phyloP scores from a whole-genome alignment of 2,329 filamentous ascomycete species.

The Penicillium decumbens region DNA sequence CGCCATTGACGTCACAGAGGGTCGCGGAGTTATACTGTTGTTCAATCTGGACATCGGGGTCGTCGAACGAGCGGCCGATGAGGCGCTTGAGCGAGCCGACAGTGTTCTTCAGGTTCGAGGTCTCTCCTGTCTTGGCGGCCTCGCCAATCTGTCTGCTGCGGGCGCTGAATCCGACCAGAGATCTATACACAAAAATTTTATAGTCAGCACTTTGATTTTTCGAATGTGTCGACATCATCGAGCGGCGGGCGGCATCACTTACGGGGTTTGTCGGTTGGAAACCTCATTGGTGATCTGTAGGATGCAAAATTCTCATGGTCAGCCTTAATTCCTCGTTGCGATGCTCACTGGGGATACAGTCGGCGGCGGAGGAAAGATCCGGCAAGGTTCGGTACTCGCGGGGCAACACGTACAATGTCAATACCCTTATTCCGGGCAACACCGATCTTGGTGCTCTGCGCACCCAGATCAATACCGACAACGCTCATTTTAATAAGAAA shows the following conservation, averaged over 20 bases:
- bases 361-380: conserved; percentile 3
- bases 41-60: conserved; percentile 90
- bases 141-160: conserved; percentile 94
- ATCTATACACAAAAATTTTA: conserved; percentile 49
- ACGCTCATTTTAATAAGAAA: conserved; percentile 52
- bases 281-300: conserved; percentile 94
- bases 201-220: conserved; percentile 17
- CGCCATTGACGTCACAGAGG: conserved; percentile 84
- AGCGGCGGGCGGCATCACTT: conserved; percentile 49
- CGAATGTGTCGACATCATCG: conserved; percentile 12
- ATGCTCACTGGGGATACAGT: not conserved
- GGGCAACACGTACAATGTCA: conserved; percentile 76
- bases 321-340: conserved; percentile 7
- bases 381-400: conserved; percentile 11
- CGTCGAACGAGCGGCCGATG: conserved; percentile 76
- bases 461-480: conserved; percentile 88
- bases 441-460: conserved; percentile 93
- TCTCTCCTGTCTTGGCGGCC: conserved; percentile 95
- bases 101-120: conserved; percentile 99
- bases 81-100: conserved; percentile 89
- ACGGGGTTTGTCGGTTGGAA: conserved; percentile 96
- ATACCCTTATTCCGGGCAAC: conserved; percentile 98
- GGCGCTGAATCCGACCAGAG: conserved; percentile 89
- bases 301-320: conserved; percentile 6
- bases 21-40: conserved; percentile 82